A percentile compares a stretch with the other conserved stretches of the same genome.
These are phyloP conservation scores for Quercus tomentella DNA, from an alignment of 331 rosid species.

Conservation along the genomic window DNA sequence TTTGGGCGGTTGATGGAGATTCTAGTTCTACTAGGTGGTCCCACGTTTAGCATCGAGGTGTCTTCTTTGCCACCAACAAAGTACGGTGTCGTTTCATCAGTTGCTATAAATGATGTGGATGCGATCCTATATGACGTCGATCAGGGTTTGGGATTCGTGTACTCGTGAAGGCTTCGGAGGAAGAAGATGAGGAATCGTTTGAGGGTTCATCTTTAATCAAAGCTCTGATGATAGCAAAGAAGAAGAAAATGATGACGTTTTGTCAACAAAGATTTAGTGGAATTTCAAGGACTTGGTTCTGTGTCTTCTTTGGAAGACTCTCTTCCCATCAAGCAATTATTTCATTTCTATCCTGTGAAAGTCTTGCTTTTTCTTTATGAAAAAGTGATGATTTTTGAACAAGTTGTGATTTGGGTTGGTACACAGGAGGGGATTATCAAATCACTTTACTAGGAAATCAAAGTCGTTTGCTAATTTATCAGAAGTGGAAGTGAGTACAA, in stretches of 20 bases:
- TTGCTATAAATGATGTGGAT: not conserved
- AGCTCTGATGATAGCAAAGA: conserved; percentile 50
- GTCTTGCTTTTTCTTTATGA: not conserved
- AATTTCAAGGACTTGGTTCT: conserved; percentile 45
- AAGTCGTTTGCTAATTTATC: conserved; percentile 71
- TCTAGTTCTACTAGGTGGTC: conserved; percentile 56
- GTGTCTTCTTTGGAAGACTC: conserved; percentile 10
- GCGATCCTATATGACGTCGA: not conserved
- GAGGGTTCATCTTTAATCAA: conserved; percentile 75
- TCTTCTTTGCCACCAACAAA: conserved; percentile 19
- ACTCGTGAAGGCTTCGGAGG: not conserved
- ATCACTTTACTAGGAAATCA: conserved; percentile 76
- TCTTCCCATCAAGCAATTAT: conserved; percentile 69
- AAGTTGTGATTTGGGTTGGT: not conserved
- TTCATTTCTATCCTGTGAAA: too few species aligned
- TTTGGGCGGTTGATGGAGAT: conserved; percentile 21
- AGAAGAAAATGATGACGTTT: conserved; percentile 21
- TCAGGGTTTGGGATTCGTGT: conserved; percentile 22
- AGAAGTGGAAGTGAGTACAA: conserved; percentile 22
- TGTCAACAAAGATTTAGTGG: conserved; percentile 47
- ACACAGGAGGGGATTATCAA: conserved; percentile 76
- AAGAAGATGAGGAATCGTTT: conserved; percentile 22
- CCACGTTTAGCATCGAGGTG: conserved; percentile 57
- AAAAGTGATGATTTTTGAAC: not conserved
- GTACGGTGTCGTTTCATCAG: not conserved